Conservation (phyloP, 176 grass and related monocot species). For the Avena atlantica region DNA sequence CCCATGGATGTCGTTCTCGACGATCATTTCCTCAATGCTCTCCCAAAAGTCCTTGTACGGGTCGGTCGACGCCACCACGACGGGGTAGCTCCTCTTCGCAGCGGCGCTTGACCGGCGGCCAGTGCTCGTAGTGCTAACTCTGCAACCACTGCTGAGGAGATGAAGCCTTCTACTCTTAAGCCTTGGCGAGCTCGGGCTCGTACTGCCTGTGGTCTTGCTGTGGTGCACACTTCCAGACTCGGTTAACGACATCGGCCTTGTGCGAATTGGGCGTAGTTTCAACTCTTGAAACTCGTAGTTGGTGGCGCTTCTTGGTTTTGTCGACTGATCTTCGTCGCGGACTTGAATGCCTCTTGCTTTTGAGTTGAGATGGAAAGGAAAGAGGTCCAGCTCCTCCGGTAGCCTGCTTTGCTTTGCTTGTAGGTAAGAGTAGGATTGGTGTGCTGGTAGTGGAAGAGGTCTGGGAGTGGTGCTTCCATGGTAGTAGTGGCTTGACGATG, state of each 20-base stretch:
- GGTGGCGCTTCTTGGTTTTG: background rate
- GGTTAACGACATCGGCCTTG: slow-evolving; percentile 15
- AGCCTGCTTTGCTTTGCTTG: slow-evolving; percentile 28
- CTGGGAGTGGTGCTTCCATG: slow-evolving; percentile 45
- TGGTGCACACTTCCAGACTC: background rate
- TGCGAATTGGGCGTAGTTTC: slow-evolving; percentile 57
- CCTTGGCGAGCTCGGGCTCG: slow-evolving; percentile 48
- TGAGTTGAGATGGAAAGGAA: slow-evolving; percentile 27
- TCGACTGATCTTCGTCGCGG: background rate
- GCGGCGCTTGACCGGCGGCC: background rate
- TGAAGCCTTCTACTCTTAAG: slow-evolving; percentile 48
- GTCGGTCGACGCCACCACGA: slow-evolving; percentile 58
- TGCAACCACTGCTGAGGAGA: background rate
- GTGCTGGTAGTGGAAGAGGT: slow-evolving; percentile 35
- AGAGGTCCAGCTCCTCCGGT: slow-evolving; percentile 4
- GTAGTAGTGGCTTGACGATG: slow-evolving; percentile 39
- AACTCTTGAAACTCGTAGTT: slow-evolving; percentile 12
- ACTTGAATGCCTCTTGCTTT: slow-evolving; percentile 37
- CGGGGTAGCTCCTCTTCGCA: slow-evolving; percentile 27
- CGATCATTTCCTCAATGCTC: slow-evolving; percentile 80
- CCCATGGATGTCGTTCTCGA: slow-evolving; percentile 49
- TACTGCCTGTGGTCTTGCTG: background rate
- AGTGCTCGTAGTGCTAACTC: background rate
- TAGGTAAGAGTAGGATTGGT: slow-evolving; percentile 48
- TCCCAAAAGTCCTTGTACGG: slow-evolving; percentile 69